phyloP scores from a whole-genome alignment of 345 rosid species.

The Viola odorata region DNA sequence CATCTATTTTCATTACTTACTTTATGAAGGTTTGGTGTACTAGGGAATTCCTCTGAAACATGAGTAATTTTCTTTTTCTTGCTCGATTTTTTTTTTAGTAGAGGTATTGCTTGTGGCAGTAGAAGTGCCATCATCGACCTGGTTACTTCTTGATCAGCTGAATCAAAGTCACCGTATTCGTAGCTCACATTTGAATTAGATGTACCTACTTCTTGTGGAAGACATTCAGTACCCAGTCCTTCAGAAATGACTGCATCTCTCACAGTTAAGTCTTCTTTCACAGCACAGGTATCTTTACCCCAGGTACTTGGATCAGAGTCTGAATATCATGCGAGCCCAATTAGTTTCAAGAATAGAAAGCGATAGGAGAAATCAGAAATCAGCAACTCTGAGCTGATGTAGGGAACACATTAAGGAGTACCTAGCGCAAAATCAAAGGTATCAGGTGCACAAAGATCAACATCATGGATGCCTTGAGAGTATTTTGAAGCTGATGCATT shows the following conservation, averaged over 20 bases:
- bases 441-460: constrained; percentile 54
- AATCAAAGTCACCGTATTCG: constrained; percentile 44
- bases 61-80: constrained; percentile 30
- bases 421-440: constrained; percentile 55
- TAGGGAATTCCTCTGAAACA: constrained; percentile 19
- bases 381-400: constrained; percentile 6
- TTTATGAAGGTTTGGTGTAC: constrained; percentile 18
- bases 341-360: constrained; percentile 17
- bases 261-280: constrained; percentile 30
- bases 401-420: constrained; percentile 21
- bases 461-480: constrained; percentile 19
- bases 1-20: constrained; percentile 23
- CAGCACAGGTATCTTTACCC: constrained; percentile 15
- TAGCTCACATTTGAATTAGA: constrained; percentile 35
- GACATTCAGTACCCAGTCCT: constrained; percentile 35
- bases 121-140: constrained; percentile 75
- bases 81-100: constrained; percentile 46
- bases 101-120: constrained; percentile 90
- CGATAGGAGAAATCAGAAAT: constrained; percentile 11
- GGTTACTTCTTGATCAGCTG: constrained; percentile 52
- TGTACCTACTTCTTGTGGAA: constrained; percentile 31
- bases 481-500: constrained; percentile 27
- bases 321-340: constrained; percentile 34
- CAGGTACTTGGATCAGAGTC: constrained; percentile 24
- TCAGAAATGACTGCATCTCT: constrained; percentile 27